These are phyloP conservation scores for Dictyostelium brefeldianum DNA, from an alignment of 78 protist species.

Conservation along the genomic window DNA sequence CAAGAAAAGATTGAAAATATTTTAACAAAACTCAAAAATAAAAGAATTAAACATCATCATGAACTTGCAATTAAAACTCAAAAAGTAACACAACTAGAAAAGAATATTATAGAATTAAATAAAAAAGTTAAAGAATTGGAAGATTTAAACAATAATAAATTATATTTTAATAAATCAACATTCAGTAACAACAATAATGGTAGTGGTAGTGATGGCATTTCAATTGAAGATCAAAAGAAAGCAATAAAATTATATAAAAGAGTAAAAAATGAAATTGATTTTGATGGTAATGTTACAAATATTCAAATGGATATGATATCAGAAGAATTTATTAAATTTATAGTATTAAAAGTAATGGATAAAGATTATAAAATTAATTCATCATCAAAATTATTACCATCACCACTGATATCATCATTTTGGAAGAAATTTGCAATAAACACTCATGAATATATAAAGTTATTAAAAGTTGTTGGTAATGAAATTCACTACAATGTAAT, in stretches of 20 bases:
- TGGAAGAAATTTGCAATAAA: neutral
- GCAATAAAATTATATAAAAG: neutral
- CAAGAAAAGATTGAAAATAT: neutral
- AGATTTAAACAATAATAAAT: no score
- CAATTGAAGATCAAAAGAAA: neutral
- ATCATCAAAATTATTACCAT: neutral
- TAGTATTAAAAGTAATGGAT: neutral
- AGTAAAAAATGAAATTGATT: neutral
- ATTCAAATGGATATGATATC: neutral
- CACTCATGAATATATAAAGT: neutral
- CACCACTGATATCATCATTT: neutral
- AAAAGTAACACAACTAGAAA: neutral
- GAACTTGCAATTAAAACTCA: neutral
- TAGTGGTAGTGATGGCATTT: no score
- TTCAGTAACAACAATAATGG: no score
- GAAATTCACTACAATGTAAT: neutral
- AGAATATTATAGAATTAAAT: no score
- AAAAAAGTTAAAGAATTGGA: neutral
- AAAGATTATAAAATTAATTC: neutral
- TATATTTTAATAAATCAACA: no score
- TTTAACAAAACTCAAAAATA: neutral
- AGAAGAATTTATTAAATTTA: conserved; percentile 8
- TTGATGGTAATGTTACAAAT: no score
- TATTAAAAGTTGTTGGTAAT: neutral
- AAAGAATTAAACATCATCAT: neutral